Base-by-base conservation (phyloP, 352 stramenopile species). In the Pilasporangium apinafurcum region DNA sequence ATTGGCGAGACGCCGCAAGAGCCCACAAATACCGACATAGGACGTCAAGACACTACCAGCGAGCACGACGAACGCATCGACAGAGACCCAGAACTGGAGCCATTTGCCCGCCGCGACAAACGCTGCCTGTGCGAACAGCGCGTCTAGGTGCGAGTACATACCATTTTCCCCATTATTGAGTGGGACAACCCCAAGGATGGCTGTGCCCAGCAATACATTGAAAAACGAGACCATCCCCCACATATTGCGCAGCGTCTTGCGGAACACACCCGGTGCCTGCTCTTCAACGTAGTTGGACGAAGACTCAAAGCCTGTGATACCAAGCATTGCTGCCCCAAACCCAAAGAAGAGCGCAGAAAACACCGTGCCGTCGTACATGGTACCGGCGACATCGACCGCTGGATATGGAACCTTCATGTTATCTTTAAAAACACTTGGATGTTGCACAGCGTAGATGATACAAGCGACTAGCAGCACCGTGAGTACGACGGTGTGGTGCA, bases 21-120 rank as follows among this genome's bases (percentile, higher is more conserved):
- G 62, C 14, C 69, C 85, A 30, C 58, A 85, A 29, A 95, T 92
- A 22, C 68, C 68, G 8, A 82, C 63, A 42, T 92, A 95, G 17
- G 82, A 76, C 1, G 85, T 96, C 27, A 96, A 51, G 2, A 95
- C 72, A 0, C 78, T 83, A 8, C 83, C 85, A 7, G 59, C 65
- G n/a, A 96, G 59, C 13, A 96, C 85, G 16, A 95, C 51, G 40
- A 96, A 94, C 3, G 85, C 85, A 20, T 96, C 85, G 9, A 96
- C 28, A 2, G 57, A 76, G 35, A 91, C 59, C 66, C 66, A 80
- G 20, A 53, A 39, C 26, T 83, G 53, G 16, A 83, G 62, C 54
- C 61, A 75, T 14, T 48, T 54, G 13, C 69, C 69, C 2, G 61
- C 46, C 1, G 60, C 41, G 21, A 61, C 56, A 13, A 65, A 53